phyloP scores from a whole-genome alignment of 2,329 filamentous ascomycete species.

The Venturia nashicola region DNA sequence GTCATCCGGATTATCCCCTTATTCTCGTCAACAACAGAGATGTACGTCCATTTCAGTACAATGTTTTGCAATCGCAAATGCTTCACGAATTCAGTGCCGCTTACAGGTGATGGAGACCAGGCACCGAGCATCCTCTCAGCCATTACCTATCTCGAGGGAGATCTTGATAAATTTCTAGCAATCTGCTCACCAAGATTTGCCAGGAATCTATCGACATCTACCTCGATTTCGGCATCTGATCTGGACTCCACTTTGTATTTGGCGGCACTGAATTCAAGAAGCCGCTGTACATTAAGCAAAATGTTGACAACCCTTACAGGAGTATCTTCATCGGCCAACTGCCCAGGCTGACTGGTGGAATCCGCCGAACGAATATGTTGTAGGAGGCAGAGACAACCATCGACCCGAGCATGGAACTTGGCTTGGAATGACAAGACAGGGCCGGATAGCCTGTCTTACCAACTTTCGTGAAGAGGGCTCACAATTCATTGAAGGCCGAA shows the following conservation, averaged over 20 bases:
- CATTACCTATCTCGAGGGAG: too few relatives aligned
- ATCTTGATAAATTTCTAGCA: too few relatives aligned
- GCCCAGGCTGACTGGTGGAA: slow-evolving; percentile 48
- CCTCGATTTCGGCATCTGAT: too few relatives aligned
- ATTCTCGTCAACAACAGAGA: slow-evolving; percentile 40
- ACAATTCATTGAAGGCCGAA: slow-evolving; percentile 30
- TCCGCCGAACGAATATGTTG: slow-evolving; percentile 39
- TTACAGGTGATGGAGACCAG: too few relatives aligned
- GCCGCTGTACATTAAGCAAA: background rate
- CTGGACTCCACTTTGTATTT: too few relatives aligned
- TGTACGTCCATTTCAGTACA: slow-evolving; percentile 16
- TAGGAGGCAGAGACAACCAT: slow-evolving; percentile 50
- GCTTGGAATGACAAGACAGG: slow-evolving; percentile 49
- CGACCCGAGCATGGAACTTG: slow-evolving; percentile 49
- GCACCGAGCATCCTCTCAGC: too few relatives aligned
- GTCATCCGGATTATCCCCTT: slow-evolving; percentile 36
- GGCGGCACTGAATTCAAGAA: too few relatives aligned
- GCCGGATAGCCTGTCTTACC: slow-evolving; percentile 49
- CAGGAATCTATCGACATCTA: too few relatives aligned
- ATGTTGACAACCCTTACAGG: slow-evolving; percentile 24
- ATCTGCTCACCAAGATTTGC: too few relatives aligned
- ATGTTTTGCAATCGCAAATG: too few relatives aligned
- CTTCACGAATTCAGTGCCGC: too few relatives aligned
- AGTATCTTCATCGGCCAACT: slow-evolving; percentile 51
- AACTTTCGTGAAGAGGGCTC: slow-evolving; percentile 46